Base-by-base conservation (phyloP, 441 rosid genomes). In the Populus hybrid region DNA sequence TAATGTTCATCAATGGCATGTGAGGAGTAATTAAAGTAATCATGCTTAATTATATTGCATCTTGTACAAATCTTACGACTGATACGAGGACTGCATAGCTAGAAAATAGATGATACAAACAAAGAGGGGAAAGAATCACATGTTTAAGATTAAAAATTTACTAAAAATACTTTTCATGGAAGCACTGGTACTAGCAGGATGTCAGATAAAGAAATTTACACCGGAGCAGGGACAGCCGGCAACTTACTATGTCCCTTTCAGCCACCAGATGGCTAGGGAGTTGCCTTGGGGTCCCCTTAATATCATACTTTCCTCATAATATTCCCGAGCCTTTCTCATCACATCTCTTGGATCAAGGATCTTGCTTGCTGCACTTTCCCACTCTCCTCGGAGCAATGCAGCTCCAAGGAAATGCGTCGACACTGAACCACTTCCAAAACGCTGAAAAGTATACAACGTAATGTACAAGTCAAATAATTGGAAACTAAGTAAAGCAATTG, bases 391-490 rank as follows among this genome's bases (percentile, higher is more conserved):
- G 59, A 94, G 84, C 83, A 97, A 83, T 75, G 93, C 89, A 28
- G 97, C 93, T 74, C 99, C 99, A 78, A 94, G 76, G 82, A 87
- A 88, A 86, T 97, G 95, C 57, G 99, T 97, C 77, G 99, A 97
- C 80, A 94, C 87, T 74, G 97, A 90, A 82, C 98, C 97, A 86
- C 98, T 94, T 81, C 99, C 99, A 88, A 97, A 97, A 75, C 98
- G 98, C 99, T 96, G 89, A 80, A 72, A 74, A 74, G n/a, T n/a
- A 78, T 35, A 50, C 23, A 70, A 12, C 28, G 0, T 28, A 28
- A 28, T 28, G 28, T 68, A 46, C 36, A 65, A 65, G 79, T 16
- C 66, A 46, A 8, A 77, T 65, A 46, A 82, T 18, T 74, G 70
- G 7, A 9, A 36, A 65, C 26, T 32, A 63, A 64, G 53, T 53